phyloP scores from a whole-genome alignment of 176 grass and related monocot species.

The Raddia distichophylla region DNA sequence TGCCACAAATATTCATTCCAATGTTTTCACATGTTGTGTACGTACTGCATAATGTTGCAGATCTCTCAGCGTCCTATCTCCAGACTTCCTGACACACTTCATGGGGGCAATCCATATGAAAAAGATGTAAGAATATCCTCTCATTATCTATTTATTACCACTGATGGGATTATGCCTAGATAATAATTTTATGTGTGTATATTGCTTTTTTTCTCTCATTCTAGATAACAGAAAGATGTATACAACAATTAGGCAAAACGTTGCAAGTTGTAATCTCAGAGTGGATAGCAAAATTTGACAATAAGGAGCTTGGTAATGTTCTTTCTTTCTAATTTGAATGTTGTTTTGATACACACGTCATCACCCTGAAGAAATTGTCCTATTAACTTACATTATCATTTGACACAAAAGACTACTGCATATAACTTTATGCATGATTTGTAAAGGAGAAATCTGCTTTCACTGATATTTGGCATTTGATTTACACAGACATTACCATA shows the following conservation, averaged over 20 bases:
- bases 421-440: constrained; percentile 13
- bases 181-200: constrained; percentile 33
- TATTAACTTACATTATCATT: constrained; percentile 7
- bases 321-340: neutral
- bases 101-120: constrained; percentile 85
- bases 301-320: constrained; percentile 85
- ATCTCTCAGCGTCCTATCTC: constrained; percentile 60
- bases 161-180: neutral
- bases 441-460: constrained; percentile 1
- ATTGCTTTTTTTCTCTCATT: constrained; percentile 45
- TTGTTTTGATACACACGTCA: constrained; percentile 12
- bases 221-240: constrained; percentile 93
- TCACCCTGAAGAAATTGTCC: constrained; percentile 22
- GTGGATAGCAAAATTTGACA: constrained; percentile 88
- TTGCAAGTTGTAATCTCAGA: constrained; percentile 86
- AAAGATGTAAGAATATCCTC: constrained; percentile 66
- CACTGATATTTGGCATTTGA: neutral
- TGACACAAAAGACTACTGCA: constrained; percentile 5
- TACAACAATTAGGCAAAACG: constrained; percentile 80
- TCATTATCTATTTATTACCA: constrained; percentile 21
- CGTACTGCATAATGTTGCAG: constrained; percentile 48
- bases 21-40: constrained; percentile 34
- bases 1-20: neutral
- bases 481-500: constrained; percentile 18
- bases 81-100: constrained; percentile 68